phyloP scores from a whole-genome alignment of 768 basidiomycete species.

The Agrocybe chaxingu region DNA sequence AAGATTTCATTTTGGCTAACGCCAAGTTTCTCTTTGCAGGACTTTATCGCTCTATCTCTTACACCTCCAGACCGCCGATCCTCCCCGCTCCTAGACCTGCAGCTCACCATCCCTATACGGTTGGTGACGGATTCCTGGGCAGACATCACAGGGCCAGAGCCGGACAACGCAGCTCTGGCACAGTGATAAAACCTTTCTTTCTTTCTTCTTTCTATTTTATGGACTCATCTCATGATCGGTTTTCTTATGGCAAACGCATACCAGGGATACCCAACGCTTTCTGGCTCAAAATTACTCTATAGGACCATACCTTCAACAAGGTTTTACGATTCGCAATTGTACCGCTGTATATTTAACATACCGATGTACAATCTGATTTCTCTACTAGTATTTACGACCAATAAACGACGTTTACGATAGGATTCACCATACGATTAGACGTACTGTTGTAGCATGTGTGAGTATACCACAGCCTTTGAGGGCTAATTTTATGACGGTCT shows the following conservation, averaged over 20 bases:
- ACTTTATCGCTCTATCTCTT: conserved; percentile 52
- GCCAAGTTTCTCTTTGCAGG: conserved; percentile 31
- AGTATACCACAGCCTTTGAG: too few relatives aligned
- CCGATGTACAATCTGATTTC: too few relatives aligned
- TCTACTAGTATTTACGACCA: too few relatives aligned
- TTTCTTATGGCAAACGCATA: background rate
- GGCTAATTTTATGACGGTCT: too few relatives aligned
- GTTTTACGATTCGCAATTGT: background rate
- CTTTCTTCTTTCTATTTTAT: background rate
- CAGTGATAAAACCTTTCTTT: background rate
- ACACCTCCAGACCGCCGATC: conserved; percentile 33
- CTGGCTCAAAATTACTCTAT: background rate
- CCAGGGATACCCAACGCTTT: background rate
- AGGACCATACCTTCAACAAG: background rate
- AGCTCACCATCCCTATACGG: conserved; percentile 49
- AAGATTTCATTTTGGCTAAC: conserved; percentile 4
- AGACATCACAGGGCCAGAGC: conserved; percentile 14
- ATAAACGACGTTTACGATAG: too few relatives aligned
- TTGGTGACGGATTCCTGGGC: conserved; percentile 56
- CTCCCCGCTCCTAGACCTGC: conserved; percentile 33
- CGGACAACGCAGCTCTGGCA: conserved; percentile 3
- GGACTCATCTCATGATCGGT: background rate
- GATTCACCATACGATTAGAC: too few relatives aligned
- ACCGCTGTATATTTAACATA: background rate
- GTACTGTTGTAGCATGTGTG: too few relatives aligned